Base-by-base conservation (phyloP, 768 basidiomycete genomes). In the Phylloporus arenicola region DNA sequence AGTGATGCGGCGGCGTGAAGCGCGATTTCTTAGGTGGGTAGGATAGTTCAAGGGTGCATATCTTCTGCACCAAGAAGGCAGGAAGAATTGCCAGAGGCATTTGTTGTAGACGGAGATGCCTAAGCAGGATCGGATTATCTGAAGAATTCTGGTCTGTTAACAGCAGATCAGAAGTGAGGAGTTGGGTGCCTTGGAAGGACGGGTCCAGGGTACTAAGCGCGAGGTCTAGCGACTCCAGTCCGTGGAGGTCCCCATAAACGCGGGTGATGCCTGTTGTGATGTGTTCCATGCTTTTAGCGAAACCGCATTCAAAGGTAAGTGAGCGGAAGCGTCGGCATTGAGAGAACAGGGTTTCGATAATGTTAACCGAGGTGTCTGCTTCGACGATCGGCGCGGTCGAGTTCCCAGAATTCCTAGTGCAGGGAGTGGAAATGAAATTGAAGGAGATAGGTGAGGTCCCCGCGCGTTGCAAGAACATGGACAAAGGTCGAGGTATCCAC, bases 21-120 rank as follows among this genome's bases (percentile, higher is more conserved):
- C 52, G 52, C 5, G 54, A 53, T 51, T 52, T 61, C 57, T 56
- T 71, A 29, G 66, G 70, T 3, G 68, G 61, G 53, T 69, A 78
- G 30, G 61, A 65, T 22, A 81, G 62, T 48, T 77, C 73, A 20
- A 81, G 68, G 16, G 64, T 67, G 48, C 58, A 64, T 41, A 79
- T 62, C 50, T 73, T 71, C 24, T 62, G 56, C 38, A 78, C 55
- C 45, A 75, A 66, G 46, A 60, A 58, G 13, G 60, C 52, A 12
- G 75, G 69, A 4, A 78, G 58, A 43, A 64, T 64, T 37, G 67
- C 67, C 13, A 71, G 62, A 19, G 76, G 74, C 25, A 80, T 57
- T 57, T 74, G 67, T 45, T 72, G 67, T 24, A 79, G 55, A 48
- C 70, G 70, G 22, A 79, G 71, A 57, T 69, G 60, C 38, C 50